These are phyloP conservation scores for Durusdinium trenchii DNA, from an alignment of 73 alveolate genomes.

Conservation along the genomic window DNA sequence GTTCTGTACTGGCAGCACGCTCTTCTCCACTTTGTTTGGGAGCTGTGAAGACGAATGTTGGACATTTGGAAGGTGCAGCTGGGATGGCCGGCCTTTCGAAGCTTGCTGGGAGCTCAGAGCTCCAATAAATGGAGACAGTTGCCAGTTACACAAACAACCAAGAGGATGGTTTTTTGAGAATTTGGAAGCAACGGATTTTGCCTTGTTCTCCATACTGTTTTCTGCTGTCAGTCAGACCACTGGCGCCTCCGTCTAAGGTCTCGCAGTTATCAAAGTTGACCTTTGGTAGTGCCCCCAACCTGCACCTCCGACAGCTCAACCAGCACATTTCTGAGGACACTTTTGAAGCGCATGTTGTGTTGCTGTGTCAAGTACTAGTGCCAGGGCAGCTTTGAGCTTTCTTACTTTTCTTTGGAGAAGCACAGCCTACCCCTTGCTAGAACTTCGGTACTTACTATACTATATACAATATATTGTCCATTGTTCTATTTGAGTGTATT, in stretches of 20 bases:
- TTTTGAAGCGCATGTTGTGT: too few species aligned
- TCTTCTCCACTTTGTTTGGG: conserved; percentile 36
- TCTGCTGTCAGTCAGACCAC: neutral
- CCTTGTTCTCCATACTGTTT: too few species aligned
- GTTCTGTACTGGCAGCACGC: conserved; percentile 30
- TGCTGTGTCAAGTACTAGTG: too few species aligned
- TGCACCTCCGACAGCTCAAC: conserved; percentile 79
- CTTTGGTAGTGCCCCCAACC: conserved; percentile 51
- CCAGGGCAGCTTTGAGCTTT: too few species aligned
- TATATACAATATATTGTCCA: too few species aligned
- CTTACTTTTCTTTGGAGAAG: too few species aligned
- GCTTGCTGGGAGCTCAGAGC: neutral
- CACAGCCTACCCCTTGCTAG: too few species aligned
- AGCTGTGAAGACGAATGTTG: conserved; percentile 90
- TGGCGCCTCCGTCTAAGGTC: neutral
- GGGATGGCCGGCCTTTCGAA: conserved; percentile 91
- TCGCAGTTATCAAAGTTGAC: conserved; percentile 24
- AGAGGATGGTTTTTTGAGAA: neutral
- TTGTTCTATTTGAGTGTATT: too few species aligned
- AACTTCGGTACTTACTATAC: too few species aligned
- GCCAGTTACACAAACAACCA: neutral
- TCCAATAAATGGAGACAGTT: neutral
- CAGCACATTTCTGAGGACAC: conserved; percentile 82
- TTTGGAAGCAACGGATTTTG: neutral
- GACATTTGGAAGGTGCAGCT: conserved; percentile 94